Base-by-base conservation (phyloP, 2,329 filamentous ascomycete genomes). In the Aurifilum marmelostoma region DNA sequence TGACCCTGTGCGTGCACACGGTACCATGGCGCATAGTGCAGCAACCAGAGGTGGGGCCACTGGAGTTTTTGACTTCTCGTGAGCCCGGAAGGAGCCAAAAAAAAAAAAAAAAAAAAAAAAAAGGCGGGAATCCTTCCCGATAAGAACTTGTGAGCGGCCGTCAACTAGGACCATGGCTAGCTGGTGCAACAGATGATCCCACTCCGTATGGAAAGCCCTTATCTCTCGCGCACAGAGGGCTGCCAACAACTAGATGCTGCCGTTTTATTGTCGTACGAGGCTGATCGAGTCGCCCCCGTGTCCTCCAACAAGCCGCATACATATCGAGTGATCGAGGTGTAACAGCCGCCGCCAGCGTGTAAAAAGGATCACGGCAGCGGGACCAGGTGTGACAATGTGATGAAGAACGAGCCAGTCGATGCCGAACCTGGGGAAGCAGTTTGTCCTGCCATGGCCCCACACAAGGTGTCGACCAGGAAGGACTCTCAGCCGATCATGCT, bases 71-170 rank as follows among this genome's bases (percentile, higher is more conserved):
- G 8, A 47, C 43, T 47, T 4, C 27, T 24, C 7, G 50, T 29
- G 50, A 5, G 24, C 27, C 5, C 24, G 27, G 14, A 18, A 29
- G 24, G 52, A 32, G 52, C 14, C n/a, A 56, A 14, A 56, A 18
- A 18, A 2, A 16, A 56, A 14, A 56, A 18, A 18, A 2, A 16
- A 56, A 14, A 56, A 18, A 18, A 2, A 16, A n/a, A n/a, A n/a
- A n/a, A n/a, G n/a, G n/a, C 56, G 32, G 56, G 2, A 32, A 59
- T 59, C 56, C 56, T 59, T 59, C 56, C 56, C 8, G 56, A 59
- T 59, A 59, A 59, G 29, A 21, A 21, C 21, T 37, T 37, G 32
- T 8, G 56, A 59, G 11, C 18, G 6, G 2, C 11, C 24, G 27
- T 29, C 56, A 2, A 59, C 21, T 16, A 59, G 56, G 21, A 37